A percentile compares a stretch with the other conserved stretches of the same genome.
phyloP scores from a whole-genome alignment of 2,329 filamentous ascomycete genomes.

The Diaporthe sp. region DNA sequence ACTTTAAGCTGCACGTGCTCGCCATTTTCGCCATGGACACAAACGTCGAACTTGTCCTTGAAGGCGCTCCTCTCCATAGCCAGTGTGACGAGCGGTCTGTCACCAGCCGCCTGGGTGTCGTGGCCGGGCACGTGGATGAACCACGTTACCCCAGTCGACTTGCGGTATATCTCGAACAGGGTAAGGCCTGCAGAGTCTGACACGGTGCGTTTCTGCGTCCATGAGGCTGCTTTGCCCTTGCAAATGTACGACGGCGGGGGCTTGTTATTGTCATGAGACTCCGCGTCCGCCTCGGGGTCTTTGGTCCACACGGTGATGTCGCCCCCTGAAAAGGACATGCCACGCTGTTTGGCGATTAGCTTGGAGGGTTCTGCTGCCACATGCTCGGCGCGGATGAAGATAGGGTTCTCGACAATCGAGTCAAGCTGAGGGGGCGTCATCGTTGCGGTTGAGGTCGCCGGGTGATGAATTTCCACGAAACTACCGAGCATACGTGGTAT shows the following conservation, averaged over 20 bases:
- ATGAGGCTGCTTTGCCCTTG: slow-evolving; percentile 13
- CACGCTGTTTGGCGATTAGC: background rate
- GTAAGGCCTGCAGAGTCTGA: background rate
- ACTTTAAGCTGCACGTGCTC: background rate
- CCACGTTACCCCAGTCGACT: background rate
- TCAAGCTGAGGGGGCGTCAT: background rate
- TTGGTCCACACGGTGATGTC: slow-evolving; percentile 5
- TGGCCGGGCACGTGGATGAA: background rate
- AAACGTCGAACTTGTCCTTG: slow-evolving; percentile 9
- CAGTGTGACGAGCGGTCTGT: slow-evolving; percentile 1
- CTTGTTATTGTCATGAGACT: background rate
- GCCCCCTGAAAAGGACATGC: slow-evolving; percentile 5
- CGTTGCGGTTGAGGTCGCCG: background rate
- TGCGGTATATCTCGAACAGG: slow-evolving; percentile 4
- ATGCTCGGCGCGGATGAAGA: background rate
- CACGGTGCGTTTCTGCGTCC: slow-evolving; percentile 1
- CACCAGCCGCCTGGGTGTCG: slow-evolving; percentile 1
- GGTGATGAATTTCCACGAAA: background rate
- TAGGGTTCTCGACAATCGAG: background rate
- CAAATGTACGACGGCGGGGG: slow-evolving; percentile 2
- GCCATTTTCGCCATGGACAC: slow-evolving; percentile 2
- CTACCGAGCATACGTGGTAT: background rate
- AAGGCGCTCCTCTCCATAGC: background rate
- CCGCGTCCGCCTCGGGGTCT: background rate
- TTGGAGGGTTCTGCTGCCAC: background rate